Evolutionary conservation across 345 rosid genomes (phyloP), one percentile per base, ranked within the genome.

Genomic region (Garcia nutans): DNA sequence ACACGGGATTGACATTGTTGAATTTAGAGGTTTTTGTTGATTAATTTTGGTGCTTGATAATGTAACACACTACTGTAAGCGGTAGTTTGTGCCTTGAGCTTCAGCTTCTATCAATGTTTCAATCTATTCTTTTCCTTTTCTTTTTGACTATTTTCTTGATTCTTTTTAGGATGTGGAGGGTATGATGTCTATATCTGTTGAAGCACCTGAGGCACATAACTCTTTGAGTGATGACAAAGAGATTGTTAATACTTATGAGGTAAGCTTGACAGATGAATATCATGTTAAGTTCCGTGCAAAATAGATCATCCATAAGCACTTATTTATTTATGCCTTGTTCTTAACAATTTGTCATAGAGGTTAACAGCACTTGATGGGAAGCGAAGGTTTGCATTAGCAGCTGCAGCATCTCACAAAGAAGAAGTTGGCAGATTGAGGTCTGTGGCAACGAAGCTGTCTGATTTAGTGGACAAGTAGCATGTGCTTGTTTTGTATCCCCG

Each of bases 111-210:
- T 76, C 78, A 73, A 56, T 62, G 3, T 67, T 69, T 70, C 62
- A 37, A 24, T 72, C 23, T 70, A 41, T 66, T 69, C 49, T 49
- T 55, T 69, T 69, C 37, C 17, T 58, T 49, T 62, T 64, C 65
- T 33, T 28, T 68, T 17, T 66, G 44, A 45, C 44, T 77, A 49
- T 74, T 58, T 45, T 72, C 64, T 72, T 79, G 17, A 65, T 60
- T 73, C 60, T 66, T 73, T 80, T 65, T 83, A 96, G 98, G 99
- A 93, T 89, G 92, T 93, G 73, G 97, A 92, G 81, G 99, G 99
- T 78, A 96, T 96, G 99, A 89, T 96, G 99, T 96, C 99, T 31
- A 96, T 96, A 73, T 96, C 98, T 47, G 97, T 88, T 75, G 99
- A 93, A 88, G 98, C 98, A 85, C 84, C 98, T 73, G 98, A 85